Evolutionary conservation across 2,329 filamentous ascomycete species (phyloP).

Genomic region (Plenodomus tracheiphilus): DNA sequence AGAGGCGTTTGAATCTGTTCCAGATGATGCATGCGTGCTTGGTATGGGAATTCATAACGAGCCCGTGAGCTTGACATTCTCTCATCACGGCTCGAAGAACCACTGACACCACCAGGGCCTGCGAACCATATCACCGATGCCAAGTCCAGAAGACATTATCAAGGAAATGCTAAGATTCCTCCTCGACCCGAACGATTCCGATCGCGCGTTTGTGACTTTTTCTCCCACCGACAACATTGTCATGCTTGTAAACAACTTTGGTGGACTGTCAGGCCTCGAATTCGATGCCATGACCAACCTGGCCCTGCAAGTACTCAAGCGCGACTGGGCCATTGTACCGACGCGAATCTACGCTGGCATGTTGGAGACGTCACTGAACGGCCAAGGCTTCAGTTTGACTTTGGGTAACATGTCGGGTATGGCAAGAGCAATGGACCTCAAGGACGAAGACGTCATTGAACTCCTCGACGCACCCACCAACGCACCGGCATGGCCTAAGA

Average conservation of each 20-base stretch:
- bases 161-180: constrained; percentile 54
- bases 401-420: constrained; percentile 56
- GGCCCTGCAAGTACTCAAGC: constrained; percentile 45
- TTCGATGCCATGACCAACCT: constrained; percentile 53
- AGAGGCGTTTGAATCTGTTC: constrained; percentile 54
- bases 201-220: constrained; percentile 56
- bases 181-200: constrained; percentile 51
- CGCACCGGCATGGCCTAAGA: constrained; percentile 57
- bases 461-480: constrained; percentile 56
- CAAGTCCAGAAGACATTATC: constrained; percentile 53
- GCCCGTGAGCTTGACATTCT: constrained; percentile 39
- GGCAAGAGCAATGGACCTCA: constrained; percentile 46
- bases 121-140: constrained; percentile 52
- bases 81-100: neutral
- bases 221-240: constrained; percentile 50
- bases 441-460: constrained; percentile 48
- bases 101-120: constrained; percentile 41
- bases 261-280: constrained; percentile 53
- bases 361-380: constrained; percentile 60
- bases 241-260: constrained; percentile 55
- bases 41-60: constrained; percentile 59
- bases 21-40: constrained; percentile 44
- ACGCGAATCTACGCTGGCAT: constrained; percentile 52
- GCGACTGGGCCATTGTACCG: constrained; percentile 55
- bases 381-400: constrained; percentile 60